Percentiles rank a stretch among this genome's conserved stretches.
These are phyloP conservation scores for Angomonas desouzai DNA, from an alignment of 208 protist species.

Conservation along the genomic window DNA sequence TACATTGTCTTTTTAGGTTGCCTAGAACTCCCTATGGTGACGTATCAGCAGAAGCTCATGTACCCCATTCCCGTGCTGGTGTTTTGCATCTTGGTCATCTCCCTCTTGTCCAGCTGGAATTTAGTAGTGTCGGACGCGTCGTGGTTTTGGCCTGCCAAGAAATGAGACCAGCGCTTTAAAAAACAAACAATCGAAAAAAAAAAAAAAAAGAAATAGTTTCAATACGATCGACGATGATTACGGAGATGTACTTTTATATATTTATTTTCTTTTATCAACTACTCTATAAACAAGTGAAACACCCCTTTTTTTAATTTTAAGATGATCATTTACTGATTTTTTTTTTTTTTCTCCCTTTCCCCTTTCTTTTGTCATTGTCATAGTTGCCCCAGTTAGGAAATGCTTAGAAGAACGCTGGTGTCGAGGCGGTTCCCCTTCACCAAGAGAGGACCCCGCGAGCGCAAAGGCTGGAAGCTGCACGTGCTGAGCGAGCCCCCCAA, in stretches of 20 bases:
- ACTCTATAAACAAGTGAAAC: no score
- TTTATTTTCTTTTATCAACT: no score
- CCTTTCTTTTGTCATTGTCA: not conserved
- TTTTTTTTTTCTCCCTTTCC: conserved; percentile 1
- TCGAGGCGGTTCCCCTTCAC: conserved; percentile 82
- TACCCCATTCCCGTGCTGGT: conserved; percentile 80
- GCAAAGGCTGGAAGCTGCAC: conserved; percentile 90
- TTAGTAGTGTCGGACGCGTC: conserved; percentile 1
- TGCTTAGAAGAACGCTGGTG: conserved; percentile 60
- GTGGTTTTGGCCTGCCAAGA: conserved; percentile 9
- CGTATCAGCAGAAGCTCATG: conserved; percentile 81
- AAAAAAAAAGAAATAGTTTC: no score
- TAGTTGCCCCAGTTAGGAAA: no score
- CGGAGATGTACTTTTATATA: no score
- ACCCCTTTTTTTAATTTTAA: no score
- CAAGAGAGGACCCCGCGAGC: conserved; percentile 81
- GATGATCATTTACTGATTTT: not conserved
- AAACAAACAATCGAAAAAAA: no score
- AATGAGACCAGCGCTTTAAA: not conserved
- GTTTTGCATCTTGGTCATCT: conserved; percentile 31
- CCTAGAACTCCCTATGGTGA: conserved; percentile 86
- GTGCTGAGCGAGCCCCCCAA: conserved; percentile 87
- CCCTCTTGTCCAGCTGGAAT: conserved; percentile 12
- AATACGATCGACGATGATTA: no score
- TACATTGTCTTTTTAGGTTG: conserved; percentile 93